Evolutionary conservation across 768 basidiomycete genomes (phyloP).

Genomic region (Fomitopsis serialis): DNA sequence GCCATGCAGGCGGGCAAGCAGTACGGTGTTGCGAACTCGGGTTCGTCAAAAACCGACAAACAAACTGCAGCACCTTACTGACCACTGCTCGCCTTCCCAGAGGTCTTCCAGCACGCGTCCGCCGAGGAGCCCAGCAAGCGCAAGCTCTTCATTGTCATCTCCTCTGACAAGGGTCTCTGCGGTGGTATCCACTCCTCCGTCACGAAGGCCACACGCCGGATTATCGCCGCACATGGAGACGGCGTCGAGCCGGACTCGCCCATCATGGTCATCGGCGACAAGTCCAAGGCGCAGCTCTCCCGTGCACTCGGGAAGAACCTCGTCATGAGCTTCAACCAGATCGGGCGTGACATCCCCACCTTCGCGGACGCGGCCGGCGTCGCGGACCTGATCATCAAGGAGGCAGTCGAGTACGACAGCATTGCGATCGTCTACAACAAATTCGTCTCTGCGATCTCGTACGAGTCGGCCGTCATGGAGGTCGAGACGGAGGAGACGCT

Average conservation of each 20-base stretch:
- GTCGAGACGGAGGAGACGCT: slow-evolving; percentile 80
- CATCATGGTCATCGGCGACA: slow-evolving; percentile 92
- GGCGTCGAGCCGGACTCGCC: slow-evolving; percentile 55
- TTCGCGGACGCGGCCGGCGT: slow-evolving; percentile 94
- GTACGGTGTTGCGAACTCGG: slow-evolving; percentile 89
- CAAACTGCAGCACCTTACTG: too few species aligned
- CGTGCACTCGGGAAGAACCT: slow-evolving; percentile 63
- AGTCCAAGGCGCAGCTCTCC: slow-evolving; percentile 88
- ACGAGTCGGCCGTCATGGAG: slow-evolving; percentile 71
- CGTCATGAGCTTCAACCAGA: slow-evolving; percentile 90
- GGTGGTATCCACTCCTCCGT: slow-evolving; percentile 99
- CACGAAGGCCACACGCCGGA: slow-evolving; percentile 80
- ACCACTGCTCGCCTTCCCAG: slow-evolving; percentile 30
- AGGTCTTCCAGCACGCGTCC: slow-evolving; percentile 80
- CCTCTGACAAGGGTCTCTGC: slow-evolving; percentile 98
- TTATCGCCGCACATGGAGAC: slow-evolving; percentile 46
- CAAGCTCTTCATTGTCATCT: slow-evolving; percentile 90
- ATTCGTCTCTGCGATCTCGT: slow-evolving; percentile 87
- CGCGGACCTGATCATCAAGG: slow-evolving; percentile 87
- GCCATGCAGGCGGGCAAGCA: slow-evolving; percentile 89
- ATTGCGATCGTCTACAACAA: slow-evolving; percentile 78
- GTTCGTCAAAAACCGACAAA: slow-evolving; percentile 22
- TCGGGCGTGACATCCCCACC: slow-evolving; percentile 95
- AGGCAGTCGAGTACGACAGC: slow-evolving; percentile 81
- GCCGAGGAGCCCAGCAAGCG: slow-evolving; percentile 64